Evolutionary conservation across 2,329 filamentous ascomycete species (phyloP), one percentile per base, ranked within the genome.

Genomic region (Penicillium fuscoglaucum): DNA sequence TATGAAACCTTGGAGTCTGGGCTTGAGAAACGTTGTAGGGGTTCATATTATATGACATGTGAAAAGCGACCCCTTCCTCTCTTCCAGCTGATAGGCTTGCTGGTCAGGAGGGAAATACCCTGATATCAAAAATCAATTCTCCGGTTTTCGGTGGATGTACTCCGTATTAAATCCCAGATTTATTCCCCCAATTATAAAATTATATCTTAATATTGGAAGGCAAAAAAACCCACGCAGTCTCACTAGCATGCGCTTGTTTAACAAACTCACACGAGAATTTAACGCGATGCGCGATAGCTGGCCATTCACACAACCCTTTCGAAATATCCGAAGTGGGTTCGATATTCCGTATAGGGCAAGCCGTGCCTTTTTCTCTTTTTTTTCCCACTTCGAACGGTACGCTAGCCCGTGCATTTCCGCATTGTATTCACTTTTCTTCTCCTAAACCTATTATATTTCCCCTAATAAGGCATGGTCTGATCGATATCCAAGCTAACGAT

Each of bases 401-500:
- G 55, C 55, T 26, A 57, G 55, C 17, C 55, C 55, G 55, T 57
- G 55, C 53, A 33, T 40, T 48, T 37, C 33, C 46, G 21, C 26
- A 21, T 48, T 3, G 8, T 37, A 7, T 26, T 13, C 37, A n/a
- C 35, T 24, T 31, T 37, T 21, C 19, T 46, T 26, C 9, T 37
- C 41, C 9, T 39, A 13, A 26, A 15, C 24, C 7, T 46, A n/a
- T 31, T 43, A 8, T n/a, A n/a, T 33, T 33, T 13, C n/a, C 44
- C 52, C 28, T 7, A 47, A 54, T 57, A 43, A n/a, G 58, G 58
- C 24, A 56, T 52, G 47, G 55, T 41, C 44, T 62, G 57, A 58
- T 63, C 55, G 53, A 62, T 37, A 54, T 45, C 45, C 40, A 47
- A 55, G 53, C 46, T 51, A 52, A 37, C 37, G 53, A 53, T 57